These are phyloP conservation scores for Alternaria angustiovoidea DNA, from an alignment of 2,329 filamentous ascomycete species.

Conservation along the genomic window DNA sequence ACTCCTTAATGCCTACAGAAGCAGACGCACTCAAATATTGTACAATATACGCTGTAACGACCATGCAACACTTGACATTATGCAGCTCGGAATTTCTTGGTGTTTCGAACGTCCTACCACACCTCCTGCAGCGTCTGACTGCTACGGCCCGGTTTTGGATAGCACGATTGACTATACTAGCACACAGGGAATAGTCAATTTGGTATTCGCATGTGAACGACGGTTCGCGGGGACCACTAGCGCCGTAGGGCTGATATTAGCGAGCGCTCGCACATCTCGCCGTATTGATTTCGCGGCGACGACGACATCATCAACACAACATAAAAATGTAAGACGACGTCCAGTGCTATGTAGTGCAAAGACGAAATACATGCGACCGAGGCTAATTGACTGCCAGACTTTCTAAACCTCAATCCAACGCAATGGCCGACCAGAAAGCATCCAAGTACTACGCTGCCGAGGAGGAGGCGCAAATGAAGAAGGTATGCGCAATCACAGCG, in stretches of 20 bases:
- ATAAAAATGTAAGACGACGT: neutral
- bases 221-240: conserved; percentile 21
- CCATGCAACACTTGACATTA: neutral
- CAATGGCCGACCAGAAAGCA: conserved; percentile 72
- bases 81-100: neutral
- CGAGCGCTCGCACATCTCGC: conserved; percentile 31
- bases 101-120: neutral
- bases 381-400: conserved; percentile 16
- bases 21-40: neutral
- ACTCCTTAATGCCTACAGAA: neutral
- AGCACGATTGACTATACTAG: neutral
- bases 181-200: neutral
- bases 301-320: conserved; percentile 27
- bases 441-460: conserved; percentile 98
- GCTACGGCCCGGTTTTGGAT: neutral
- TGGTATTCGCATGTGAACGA: conserved; percentile 5
- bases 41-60: neutral
- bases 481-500: conserved; percentile 71
- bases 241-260: conserved; percentile 29
- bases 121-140: neutral
- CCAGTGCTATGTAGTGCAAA: neutral
- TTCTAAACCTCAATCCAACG: neutral
- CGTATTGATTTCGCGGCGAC: conserved; percentile 30
- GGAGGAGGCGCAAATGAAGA: conserved; percentile 87
- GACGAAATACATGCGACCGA: neutral